These are phyloP conservation scores for Phaeotremella skinneri DNA, from an alignment of 768 basidiomycete species.

Conservation along the genomic window DNA sequence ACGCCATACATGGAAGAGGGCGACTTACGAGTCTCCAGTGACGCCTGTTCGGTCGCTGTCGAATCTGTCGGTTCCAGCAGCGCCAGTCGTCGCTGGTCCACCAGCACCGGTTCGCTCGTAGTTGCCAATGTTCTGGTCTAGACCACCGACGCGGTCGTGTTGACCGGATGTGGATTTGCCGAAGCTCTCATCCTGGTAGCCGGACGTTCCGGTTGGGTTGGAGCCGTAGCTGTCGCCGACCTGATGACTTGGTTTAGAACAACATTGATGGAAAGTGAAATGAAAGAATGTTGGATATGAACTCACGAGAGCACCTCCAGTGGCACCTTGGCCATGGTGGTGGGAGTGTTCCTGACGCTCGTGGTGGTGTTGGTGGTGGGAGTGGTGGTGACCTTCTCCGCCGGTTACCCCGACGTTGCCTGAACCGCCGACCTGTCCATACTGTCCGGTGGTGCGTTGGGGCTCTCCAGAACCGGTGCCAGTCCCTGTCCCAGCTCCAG, in stretches of 20 bases:
- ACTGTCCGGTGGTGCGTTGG: conserved; percentile 9
- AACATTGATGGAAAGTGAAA: no score
- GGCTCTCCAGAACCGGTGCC: conserved; percentile 14
- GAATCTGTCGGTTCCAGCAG: conserved; percentile 41
- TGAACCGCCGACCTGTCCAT: conserved; percentile 2
- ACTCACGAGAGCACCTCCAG: not conserved
- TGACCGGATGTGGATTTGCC: not conserved
- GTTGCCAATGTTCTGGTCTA: conserved; percentile 15
- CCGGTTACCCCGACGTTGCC: conserved; percentile 9
- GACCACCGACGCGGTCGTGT: conserved; percentile 27
- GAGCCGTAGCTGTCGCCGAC: conserved; percentile 6
- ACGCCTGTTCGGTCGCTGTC: conserved; percentile 23
- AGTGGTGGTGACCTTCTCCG: conserved; percentile 11
- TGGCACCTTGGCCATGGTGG: not conserved
- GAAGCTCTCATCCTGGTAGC: not conserved
- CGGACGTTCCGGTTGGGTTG: not conserved
- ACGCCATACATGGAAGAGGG: not conserved
- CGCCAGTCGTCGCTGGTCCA: conserved; percentile 32
- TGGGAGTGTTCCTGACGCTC: conserved; percentile 2
- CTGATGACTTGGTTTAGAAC: not conserved
- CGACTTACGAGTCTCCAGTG: conserved; percentile 6
- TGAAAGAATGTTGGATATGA: no score
- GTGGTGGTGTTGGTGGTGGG: conserved; percentile 6
- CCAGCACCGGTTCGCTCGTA: conserved; percentile 25
- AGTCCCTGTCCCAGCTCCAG: conserved; percentile 1